Conservation (phyloP, 2,329 filamentous ascomycete genomes). For the Xylaria hypoxylon region DNA sequence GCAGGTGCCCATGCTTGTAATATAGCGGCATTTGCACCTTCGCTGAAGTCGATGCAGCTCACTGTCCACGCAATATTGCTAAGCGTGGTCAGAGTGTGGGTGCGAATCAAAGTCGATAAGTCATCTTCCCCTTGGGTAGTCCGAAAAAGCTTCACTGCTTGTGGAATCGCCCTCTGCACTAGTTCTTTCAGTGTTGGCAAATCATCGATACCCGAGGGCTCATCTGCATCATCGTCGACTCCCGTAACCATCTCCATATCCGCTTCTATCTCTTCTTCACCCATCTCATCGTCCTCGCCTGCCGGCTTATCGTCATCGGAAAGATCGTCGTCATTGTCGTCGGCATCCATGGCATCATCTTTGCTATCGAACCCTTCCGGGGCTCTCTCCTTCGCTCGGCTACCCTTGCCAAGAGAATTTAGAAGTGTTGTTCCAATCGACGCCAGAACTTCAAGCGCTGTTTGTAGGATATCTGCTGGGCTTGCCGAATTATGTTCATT, state of each 20-base stretch:
- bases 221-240: slow-evolving; percentile 57
- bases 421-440: slow-evolving; percentile 72
- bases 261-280: slow-evolving; percentile 67
- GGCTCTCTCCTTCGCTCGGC: slow-evolving; percentile 51
- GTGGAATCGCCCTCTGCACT: slow-evolving; percentile 59
- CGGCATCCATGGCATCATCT: slow-evolving; percentile 53
- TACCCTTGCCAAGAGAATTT: slow-evolving; percentile 61
- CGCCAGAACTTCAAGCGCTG: slow-evolving; percentile 72
- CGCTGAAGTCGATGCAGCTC: slow-evolving; percentile 69
- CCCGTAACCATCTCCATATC: slow-evolving; percentile 75
- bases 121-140: slow-evolving; percentile 57
- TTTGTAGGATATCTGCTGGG: slow-evolving; percentile 60
- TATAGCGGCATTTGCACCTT: slow-evolving; percentile 64
- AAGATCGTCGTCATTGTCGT: slow-evolving; percentile 53
- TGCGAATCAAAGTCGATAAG: slow-evolving; percentile 58
- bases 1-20: slow-evolving; percentile 65
- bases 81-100: slow-evolving; percentile 68
- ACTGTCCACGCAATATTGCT: slow-evolving; percentile 77
- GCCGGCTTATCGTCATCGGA: slow-evolving; percentile 53
- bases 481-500: slow-evolving; percentile 55
- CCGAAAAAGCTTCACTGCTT: slow-evolving; percentile 59
- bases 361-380: slow-evolving; percentile 55
- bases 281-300: slow-evolving; percentile 64
- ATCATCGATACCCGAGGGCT: slow-evolving; percentile 60
- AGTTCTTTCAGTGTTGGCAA: slow-evolving; percentile 65